Percentiles rank a stretch among this genome's conserved stretches.
Evolutionary conservation across 305 asterid genomes (phyloP).

Genomic region (Andrographis paniculata): DNA sequence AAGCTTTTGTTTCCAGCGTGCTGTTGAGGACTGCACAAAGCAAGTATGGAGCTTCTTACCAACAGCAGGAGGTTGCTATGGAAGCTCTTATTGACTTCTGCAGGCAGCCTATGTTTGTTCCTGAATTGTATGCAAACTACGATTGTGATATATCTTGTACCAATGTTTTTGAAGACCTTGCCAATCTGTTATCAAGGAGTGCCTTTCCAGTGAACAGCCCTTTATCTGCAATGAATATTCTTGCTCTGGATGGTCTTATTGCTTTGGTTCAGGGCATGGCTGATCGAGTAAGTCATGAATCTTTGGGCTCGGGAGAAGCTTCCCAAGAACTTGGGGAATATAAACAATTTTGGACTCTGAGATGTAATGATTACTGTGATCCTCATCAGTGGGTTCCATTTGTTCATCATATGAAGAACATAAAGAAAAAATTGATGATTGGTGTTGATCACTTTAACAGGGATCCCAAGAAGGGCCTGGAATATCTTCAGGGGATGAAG

Average conservation of each 20-base stretch:
- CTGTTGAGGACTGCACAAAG: constrained; percentile 74
- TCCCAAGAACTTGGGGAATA: constrained; percentile 40
- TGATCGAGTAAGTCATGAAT: constrained; percentile 60
- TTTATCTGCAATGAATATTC: constrained; percentile 70
- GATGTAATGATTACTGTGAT: constrained; percentile 49
- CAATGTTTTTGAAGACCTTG: constrained; percentile 80
- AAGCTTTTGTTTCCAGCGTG: constrained; percentile 76
- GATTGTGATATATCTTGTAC: constrained; percentile 88
- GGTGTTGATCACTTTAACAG: constrained; percentile 87
- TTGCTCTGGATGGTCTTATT: constrained; percentile 88
- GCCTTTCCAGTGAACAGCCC: constrained; percentile 91
- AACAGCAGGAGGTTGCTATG: constrained; percentile 95
- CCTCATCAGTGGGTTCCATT: constrained; percentile 80
- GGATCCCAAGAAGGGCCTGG: constrained; percentile 82
- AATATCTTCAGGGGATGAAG: constrained; percentile 60
- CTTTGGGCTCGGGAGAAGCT: constrained; percentile 32
- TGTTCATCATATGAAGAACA: constrained; percentile 62
- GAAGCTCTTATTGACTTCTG: constrained; percentile 93
- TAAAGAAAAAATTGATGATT: constrained; percentile 64
- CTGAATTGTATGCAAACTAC: constrained; percentile 84
- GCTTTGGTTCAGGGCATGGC: constrained; percentile 83
- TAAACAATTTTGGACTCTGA: constrained; percentile 65
- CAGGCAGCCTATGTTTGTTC: constrained; percentile 76
- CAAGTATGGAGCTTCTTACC: constrained; percentile 83
- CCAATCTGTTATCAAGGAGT: constrained; percentile 74